Evolutionary conservation across 495 filamentous ascomycete genomes (phyloP).

Genomic region (Immersiella caudata): DNA sequence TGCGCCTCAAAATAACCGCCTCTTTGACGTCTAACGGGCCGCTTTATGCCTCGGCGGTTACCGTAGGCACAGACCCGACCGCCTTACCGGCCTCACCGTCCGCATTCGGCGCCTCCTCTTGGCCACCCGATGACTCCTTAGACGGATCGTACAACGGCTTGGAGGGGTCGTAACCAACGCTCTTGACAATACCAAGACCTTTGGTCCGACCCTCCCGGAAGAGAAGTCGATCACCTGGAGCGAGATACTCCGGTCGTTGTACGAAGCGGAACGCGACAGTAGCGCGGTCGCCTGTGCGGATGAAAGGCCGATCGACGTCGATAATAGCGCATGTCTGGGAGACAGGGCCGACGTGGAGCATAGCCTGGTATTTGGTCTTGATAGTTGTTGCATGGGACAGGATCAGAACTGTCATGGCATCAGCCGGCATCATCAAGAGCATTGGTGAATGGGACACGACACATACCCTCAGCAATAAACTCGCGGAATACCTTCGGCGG

Average conservation of each 20-base stretch:
- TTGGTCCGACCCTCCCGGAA: conserved; percentile 97
- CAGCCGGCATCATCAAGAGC: too few relatives aligned
- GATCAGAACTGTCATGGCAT: conserved; percentile 76
- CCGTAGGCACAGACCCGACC: too few relatives aligned
- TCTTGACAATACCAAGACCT: conserved; percentile 92
- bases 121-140: conserved; percentile 38
- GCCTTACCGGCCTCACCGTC: too few relatives aligned
- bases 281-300: conserved; percentile 90
- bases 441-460: too few relatives aligned
- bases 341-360: conserved; percentile 96
- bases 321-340: conserved; percentile 97
- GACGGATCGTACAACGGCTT: conserved; percentile 67
- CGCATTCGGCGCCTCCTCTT: conserved; percentile 20
- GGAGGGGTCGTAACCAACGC: conserved; percentile 78
- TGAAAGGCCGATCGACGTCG: conserved; percentile 94
- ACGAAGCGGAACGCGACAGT: conserved; percentile 92
- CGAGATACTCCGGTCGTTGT: conserved; percentile 93
- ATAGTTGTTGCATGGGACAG: conserved; percentile 98
- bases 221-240: conserved; percentile 82
- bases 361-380: conserved; percentile 95
- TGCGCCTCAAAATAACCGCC: too few relatives aligned
- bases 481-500: conserved; percentile 84
- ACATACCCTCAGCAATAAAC: conserved; percentile 84
- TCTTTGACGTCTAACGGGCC: too few relatives aligned
- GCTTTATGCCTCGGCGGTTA: too few relatives aligned